A percentile compares a stretch with the other conserved stretches of the same genome.
These are phyloP conservation scores for Candida glucosophila DNA, from an alignment of 1,139 yeast species.

Conservation along the genomic window DNA sequence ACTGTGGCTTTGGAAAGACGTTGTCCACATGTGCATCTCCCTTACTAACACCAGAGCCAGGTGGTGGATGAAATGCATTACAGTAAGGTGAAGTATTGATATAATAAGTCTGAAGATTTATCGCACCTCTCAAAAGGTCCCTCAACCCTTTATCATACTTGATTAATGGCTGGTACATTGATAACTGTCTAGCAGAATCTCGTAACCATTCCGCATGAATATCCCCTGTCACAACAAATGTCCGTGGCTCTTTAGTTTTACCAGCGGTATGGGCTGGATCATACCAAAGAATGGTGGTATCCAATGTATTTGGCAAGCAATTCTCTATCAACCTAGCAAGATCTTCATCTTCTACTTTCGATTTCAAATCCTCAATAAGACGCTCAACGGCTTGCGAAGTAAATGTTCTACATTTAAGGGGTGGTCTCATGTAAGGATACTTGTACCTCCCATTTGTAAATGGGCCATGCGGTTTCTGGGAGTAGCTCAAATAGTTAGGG, in stretches of 20 bases:
- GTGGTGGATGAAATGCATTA: constrained; percentile 87
- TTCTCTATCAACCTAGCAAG: constrained; percentile 71
- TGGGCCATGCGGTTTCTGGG: constrained; percentile 39
- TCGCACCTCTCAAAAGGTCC: constrained; percentile 64
- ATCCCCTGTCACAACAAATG: constrained; percentile 82
- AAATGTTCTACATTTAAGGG: constrained; percentile 65
- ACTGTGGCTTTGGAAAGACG: constrained; percentile 64
- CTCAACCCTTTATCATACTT: constrained; percentile 41
- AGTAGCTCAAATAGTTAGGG: constrained; percentile 35
- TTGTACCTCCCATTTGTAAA: constrained; percentile 36
- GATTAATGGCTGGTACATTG: constrained; percentile 62
- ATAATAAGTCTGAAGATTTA: constrained; percentile 65
- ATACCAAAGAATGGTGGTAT: constrained; percentile 81
- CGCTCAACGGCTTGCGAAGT: constrained; percentile 52
- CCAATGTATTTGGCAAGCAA: constrained; percentile 80
- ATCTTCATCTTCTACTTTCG: constrained; percentile 50
- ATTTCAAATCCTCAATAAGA: constrained; percentile 46
- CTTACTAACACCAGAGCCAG: constrained; percentile 42
- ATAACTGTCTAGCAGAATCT: constrained; percentile 77
- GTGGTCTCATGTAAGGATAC: constrained; percentile 74
- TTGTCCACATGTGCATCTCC: constrained; percentile 53
- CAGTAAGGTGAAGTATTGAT: constrained; percentile 66
- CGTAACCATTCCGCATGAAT: constrained; percentile 87
- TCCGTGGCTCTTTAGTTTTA: constrained; percentile 13
- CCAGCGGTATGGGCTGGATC: constrained; percentile 10